These are phyloP conservation scores for Globisporangium paddicum DNA, from an alignment of 352 stramenopile species.

Conservation along the genomic window DNA sequence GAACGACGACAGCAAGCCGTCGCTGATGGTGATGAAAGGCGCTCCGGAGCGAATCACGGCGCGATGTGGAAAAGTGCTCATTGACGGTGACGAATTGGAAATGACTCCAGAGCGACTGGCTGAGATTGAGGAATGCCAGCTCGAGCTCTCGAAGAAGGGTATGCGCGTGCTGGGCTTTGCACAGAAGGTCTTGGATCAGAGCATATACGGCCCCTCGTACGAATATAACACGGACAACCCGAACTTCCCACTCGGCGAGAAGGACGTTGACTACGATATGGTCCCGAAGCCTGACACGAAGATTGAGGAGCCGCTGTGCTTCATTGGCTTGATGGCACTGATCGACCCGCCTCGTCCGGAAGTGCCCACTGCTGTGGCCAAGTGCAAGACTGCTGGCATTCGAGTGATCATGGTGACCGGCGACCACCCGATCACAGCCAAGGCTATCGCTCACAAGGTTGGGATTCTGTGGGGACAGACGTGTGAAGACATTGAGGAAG, in stretches of 20 bases:
- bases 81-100: conserved; percentile 64
- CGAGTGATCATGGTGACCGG: conserved; percentile 94
- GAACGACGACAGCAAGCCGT: conserved; percentile 11
- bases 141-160: conserved; percentile 59
- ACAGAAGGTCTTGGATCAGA: conserved; percentile 50
- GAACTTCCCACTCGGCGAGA: conserved; percentile 82
- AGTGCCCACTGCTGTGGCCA: conserved; percentile 83
- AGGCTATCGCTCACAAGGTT: conserved; percentile 92
- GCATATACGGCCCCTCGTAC: conserved; percentile 46
- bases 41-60: conserved; percentile 87
- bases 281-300: conserved; percentile 61
- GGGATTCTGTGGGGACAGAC: conserved; percentile 90
- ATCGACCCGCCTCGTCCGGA: conserved; percentile 93
- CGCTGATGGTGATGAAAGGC: conserved; percentile 75
- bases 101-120: conserved; percentile 91
- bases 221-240: conserved; percentile 72
- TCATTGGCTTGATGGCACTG: conserved; percentile 94
- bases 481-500: conserved; percentile 76
- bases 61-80: conserved; percentile 60
- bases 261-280: conserved; percentile 74
- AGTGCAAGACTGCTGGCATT: conserved; percentile 91
- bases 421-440: conserved; percentile 90
- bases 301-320: conserved; percentile 77
- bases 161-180: conserved; percentile 67
- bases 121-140: conserved; percentile 44